A percentile compares a stretch with the other conserved stretches of the same genome.
phyloP scores from a whole-genome alignment of 1,284 basidiomycete genomes.

The Peniophora sp. region DNA sequence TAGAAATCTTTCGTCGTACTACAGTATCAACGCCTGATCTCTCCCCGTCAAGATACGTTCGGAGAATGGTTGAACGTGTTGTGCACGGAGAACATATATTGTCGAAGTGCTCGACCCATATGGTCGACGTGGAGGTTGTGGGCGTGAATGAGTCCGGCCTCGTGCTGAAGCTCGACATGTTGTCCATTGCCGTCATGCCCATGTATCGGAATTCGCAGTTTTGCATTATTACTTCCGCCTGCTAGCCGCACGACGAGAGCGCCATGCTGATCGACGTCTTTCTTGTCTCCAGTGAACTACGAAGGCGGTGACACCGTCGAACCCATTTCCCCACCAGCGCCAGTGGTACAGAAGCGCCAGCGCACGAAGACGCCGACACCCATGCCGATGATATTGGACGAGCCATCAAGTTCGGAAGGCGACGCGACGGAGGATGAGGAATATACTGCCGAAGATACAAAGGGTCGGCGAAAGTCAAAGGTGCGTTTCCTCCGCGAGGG shows the following conservation, averaged over 20 bases:
- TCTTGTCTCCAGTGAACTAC: slow-evolving; percentile 52
- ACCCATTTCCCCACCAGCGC: slow-evolving; percentile 9
- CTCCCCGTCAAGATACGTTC: background rate
- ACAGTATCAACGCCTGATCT: slow-evolving; percentile 4
- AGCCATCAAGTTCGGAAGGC: slow-evolving; percentile 39
- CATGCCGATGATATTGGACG: slow-evolving; percentile 7
- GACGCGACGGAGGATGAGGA: slow-evolving; percentile 58
- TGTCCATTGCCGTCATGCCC: background rate
- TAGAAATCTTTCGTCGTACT: slow-evolving; percentile 4
- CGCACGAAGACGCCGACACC: slow-evolving; percentile 2
- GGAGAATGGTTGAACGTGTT: too few species aligned
- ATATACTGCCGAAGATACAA: slow-evolving; percentile 13
- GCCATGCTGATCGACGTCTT: slow-evolving; percentile 7
- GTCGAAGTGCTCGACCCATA: too few species aligned
- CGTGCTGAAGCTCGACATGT: background rate
- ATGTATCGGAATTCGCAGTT: too few species aligned
- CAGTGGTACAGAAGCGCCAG: slow-evolving; percentile 1
- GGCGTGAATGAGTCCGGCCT: too few species aligned
- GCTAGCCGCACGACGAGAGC: background rate
- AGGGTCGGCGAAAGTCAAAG: slow-evolving; percentile 28
- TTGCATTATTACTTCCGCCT: too few species aligned
- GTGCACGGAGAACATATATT: too few species aligned
- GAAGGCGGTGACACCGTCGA: slow-evolving; percentile 50
- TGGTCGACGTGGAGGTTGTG: too few species aligned
- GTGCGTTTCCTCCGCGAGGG: slow-evolving; percentile 25